phyloP scores from a whole-genome alignment of 129 eudicot genomes.

The Deinandra increscens region DNA sequence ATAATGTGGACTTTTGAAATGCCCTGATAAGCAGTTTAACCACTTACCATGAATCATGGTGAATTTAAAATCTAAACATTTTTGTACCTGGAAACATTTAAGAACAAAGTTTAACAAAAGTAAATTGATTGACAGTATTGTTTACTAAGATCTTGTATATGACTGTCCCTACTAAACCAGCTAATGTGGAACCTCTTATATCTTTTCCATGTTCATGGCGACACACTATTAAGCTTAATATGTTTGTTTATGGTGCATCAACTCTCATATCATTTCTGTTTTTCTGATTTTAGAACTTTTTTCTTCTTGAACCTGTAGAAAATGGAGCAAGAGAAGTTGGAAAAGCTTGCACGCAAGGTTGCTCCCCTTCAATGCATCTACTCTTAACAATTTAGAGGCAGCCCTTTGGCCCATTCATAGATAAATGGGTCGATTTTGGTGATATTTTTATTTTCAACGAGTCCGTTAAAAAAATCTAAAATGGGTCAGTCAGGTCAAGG shows the following conservation, averaged over 20 bases:
- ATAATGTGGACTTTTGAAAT: neutral
- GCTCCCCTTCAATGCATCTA: neutral
- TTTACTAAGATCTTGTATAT: neutral
- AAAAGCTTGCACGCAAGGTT: constrained; percentile 92
- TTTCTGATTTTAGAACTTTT: constrained; percentile 1
- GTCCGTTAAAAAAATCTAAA: neutral
- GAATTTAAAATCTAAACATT: constrained; percentile 2
- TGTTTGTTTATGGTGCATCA: neutral
- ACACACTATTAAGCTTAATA: neutral
- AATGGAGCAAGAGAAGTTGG: constrained; percentile 85
- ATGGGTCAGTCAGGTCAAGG: neutral
- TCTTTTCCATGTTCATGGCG: neutral
- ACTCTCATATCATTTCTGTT: too few relatives aligned
- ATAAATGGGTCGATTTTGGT: neutral
- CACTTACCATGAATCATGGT: too few relatives aligned
- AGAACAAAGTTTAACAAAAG: neutral
- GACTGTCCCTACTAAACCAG: neutral
- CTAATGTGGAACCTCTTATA: neutral
- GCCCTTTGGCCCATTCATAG: neutral
- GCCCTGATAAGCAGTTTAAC: neutral
- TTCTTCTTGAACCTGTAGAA: constrained; percentile 44
- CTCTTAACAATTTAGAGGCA: neutral
- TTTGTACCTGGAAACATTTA: neutral
- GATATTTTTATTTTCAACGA: neutral
- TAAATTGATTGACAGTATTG: neutral